Base-by-base conservation (phyloP, 805 yeast species). In the Ogataea ramenticola region DNA sequence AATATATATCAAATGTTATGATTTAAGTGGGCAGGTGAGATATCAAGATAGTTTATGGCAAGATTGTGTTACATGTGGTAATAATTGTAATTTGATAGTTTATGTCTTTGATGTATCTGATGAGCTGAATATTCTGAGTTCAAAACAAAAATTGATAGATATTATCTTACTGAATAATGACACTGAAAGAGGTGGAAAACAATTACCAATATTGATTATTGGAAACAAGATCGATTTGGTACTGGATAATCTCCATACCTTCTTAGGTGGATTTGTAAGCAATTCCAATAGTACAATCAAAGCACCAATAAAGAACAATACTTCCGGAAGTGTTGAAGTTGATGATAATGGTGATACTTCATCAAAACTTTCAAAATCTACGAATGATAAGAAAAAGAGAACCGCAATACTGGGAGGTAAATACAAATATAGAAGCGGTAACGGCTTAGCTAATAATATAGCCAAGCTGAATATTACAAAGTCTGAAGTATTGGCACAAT, bases 81-180 rank as follows among this genome's bases (percentile, higher is more conserved):
- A 35, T 2, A 44, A 39, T 4, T 32, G 51, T 10, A 53, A 48
- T 21, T 47, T 58, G 27, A 53, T 62, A 1, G 36, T 62, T 2
- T 63, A 50, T 43, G 45, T 57, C 27, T 46, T 63, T 21, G 67
- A 63, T 44, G 39, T 61, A 7, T 51, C 64, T 9, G 67, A 63
- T 50, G 36, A 46, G 6, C 45, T 58, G 35, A 61, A 49, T 9
- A 32, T 62, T n/a, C 45, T 49, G 6, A 49, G 46, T n/a, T 45
- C 64, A 1, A 50, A 50, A 36, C 5, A 36, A 9, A 53, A 51
- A 35, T 30, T 62, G 12, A 34, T 49, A 24, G 58, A 56, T 16
- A 31, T 56, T 2, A 17, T 62, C 15, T 30, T 41, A 14, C 36
- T 47, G 24, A 55, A 58, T 33, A 56, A 57, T 41, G 26, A 40